These are phyloP conservation scores for Trichoderma endophyticum DNA, from an alignment of 2,329 filamentous ascomycete genomes.

Conservation along the genomic window DNA sequence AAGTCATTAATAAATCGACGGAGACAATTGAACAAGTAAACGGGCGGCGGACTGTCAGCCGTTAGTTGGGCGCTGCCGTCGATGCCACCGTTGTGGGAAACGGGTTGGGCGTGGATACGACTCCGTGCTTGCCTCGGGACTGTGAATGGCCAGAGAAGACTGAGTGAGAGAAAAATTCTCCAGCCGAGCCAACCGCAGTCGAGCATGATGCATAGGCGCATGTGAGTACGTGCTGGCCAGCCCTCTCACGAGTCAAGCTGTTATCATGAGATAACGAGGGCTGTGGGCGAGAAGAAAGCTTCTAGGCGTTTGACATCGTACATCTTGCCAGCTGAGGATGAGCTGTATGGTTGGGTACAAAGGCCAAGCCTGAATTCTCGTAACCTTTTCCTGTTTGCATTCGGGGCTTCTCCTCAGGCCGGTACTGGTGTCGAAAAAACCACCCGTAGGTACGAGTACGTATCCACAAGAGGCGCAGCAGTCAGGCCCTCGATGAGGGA, in stretches of 20 bases:
- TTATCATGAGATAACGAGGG: constrained; percentile 10
- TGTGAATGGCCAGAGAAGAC: constrained; percentile 6
- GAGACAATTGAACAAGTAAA: constrained; percentile 9
- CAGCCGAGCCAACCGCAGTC: constrained; percentile 17
- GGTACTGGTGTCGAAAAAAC: background rate
- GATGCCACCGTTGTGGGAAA: constrained; percentile 7
- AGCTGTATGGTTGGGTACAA: constrained; percentile 4
- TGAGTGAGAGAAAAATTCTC: background rate
- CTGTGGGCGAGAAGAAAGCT: background rate
- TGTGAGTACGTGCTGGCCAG: background rate
- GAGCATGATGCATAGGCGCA: background rate
- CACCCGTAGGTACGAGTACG: background rate
- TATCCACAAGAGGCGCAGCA: constrained; percentile 4
- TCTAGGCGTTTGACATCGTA: background rate
- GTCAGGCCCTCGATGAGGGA: background rate
- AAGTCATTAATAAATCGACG: background rate
- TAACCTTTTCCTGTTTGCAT: background rate
- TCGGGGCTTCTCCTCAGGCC: background rate
- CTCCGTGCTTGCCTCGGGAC: background rate
- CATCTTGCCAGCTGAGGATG: background rate
- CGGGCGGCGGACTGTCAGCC: background rate
- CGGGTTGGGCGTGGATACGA: background rate
- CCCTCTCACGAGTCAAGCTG: background rate
- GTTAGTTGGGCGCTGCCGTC: constrained; percentile 4
- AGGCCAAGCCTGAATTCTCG: constrained; percentile 2